Evolutionary conservation across 208 protist genomes (phyloP).

Genomic region (Wallacemonas collosoma): DNA sequence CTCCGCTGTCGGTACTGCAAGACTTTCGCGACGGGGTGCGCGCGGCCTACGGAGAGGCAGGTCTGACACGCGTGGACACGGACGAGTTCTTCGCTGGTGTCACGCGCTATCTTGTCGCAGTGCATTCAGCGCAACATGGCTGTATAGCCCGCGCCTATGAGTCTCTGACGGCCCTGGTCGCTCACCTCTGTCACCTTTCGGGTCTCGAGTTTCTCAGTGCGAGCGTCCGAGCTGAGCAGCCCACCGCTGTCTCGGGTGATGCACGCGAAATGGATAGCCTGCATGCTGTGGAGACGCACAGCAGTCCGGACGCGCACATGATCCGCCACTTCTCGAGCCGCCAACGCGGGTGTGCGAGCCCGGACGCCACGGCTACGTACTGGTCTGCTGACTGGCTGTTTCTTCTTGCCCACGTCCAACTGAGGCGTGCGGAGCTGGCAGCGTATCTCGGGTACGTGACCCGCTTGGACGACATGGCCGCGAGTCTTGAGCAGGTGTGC

Average conservation of each 20-base stretch:
- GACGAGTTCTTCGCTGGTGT: conserved; percentile 60
- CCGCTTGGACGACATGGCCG: conserved; percentile 26
- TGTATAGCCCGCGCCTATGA: conserved; percentile 67
- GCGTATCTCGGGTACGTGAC: conserved; percentile 52
- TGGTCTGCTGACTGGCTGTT: conserved; percentile 80
- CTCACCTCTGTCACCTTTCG: conserved; percentile 24
- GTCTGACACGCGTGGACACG: conserved; percentile 20
- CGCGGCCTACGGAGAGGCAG: conserved; percentile 39
- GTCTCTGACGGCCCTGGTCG: conserved; percentile 39
- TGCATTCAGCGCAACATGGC: conserved; percentile 42
- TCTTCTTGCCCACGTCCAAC: conserved; percentile 59
- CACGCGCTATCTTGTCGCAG: conserved; percentile 49
- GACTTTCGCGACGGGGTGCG: conserved; percentile 40
- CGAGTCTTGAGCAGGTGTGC: conserved; percentile 42
- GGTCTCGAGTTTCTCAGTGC: conserved; percentile 3
- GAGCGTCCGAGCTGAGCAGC: too few species aligned
- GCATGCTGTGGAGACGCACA: not conserved
- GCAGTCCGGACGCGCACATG: not conserved
- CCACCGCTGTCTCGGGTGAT: not conserved
- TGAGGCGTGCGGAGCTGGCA: conserved; percentile 55
- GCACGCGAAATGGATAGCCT: too few species aligned
- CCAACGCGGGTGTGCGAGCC: too few species aligned
- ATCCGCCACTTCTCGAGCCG: not conserved
- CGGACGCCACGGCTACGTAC: conserved; percentile 7
- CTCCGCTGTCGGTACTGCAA: conserved; percentile 28